Base-by-base conservation (phyloP, 441 rosid genomes). In the Brassica hybrid region DNA sequence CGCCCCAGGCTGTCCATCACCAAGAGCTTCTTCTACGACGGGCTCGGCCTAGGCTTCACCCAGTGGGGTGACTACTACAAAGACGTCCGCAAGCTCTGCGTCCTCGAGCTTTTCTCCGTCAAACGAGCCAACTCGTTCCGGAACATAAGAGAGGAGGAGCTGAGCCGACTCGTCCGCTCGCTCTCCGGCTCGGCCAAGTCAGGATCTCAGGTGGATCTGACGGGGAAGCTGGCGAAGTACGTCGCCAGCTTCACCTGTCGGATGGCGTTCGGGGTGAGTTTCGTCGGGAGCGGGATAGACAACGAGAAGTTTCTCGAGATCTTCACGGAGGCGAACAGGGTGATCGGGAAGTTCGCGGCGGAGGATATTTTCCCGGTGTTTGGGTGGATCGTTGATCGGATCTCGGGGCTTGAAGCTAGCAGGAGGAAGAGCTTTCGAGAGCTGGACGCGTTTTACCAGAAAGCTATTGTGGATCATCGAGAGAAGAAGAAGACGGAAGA, bases 91-190 rank as follows among this genome's bases (percentile, higher is more conserved):
- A 91, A 90, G 54, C 58, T 84, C 3, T 61, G 74, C 10, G 80
- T 85, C 56, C 79, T 85, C 0, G 85, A 90, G 73, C 76, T 91
- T 17, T 86, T 88, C 14, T 86, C 89, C 66, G 76, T 74, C 4
- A 88, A 85, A 66, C 78, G 83, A 69, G 90, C 77, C 17, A 81
- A 79, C 10, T 88, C 91, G 17, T 89, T 89, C 65, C 64, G 85
- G 43, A 67, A 27, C 57, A 12, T 84, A 0, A 85, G 90, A 63
- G 89, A 84, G 65, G 85, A 77, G 21, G 91, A 91, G 73, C 80
- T 85, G 21, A 76, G 34, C 9, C 81, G 77, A 13, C 73, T 87
- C 32, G n/a, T 79, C 0, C 0, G 64, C 13, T 79, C 79, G 23
- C 3, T 79, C 0, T 69, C 82, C n/a, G 68, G 32, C 0, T 74